phyloP scores from a whole-genome alignment of 441 rosid genomes.

The Kokia cookei region DNA sequence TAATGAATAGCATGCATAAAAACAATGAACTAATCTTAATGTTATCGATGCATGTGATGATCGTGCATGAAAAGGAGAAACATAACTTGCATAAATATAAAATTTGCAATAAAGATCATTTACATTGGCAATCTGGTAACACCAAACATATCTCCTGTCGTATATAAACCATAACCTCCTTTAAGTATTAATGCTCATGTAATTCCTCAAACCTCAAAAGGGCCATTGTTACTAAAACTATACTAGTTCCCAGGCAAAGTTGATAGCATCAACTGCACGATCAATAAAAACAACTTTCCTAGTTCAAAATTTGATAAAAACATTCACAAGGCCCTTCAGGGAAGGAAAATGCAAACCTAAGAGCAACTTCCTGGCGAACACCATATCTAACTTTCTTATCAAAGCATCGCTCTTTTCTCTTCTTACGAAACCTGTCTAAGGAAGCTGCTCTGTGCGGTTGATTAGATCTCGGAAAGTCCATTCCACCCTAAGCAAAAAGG shows the following conservation, averaged over 20 bases:
- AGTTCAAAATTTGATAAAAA: background rate
- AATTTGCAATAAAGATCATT: background rate
- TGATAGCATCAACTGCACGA: background rate
- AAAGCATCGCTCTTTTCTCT: conserved; percentile 87
- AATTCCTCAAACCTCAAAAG: background rate
- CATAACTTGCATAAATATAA: background rate
- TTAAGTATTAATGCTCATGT: background rate
- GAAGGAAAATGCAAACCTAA: conserved; percentile 40
- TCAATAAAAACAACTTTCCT: background rate
- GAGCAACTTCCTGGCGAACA: conserved; percentile 98
- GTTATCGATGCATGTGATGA: background rate
- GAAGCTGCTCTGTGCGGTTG: conserved; percentile 90
- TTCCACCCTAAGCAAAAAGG: conserved; percentile 32
- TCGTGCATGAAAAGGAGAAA: background rate
- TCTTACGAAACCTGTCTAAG: conserved; percentile 80
- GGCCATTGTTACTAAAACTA: background rate
- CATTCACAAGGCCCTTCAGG: background rate
- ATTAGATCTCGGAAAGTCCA: conserved; percentile 56
- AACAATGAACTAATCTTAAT: background rate
- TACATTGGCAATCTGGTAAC: background rate
- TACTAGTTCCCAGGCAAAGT: background rate
- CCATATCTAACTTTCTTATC: conserved; percentile 92
- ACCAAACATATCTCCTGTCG: background rate
- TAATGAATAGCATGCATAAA: background rate
- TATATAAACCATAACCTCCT: background rate